Evolutionary conservation across 129 eudicot species (phyloP), one percentile per base, ranked within the genome.

Genomic region (Erigeron canadensis): DNA sequence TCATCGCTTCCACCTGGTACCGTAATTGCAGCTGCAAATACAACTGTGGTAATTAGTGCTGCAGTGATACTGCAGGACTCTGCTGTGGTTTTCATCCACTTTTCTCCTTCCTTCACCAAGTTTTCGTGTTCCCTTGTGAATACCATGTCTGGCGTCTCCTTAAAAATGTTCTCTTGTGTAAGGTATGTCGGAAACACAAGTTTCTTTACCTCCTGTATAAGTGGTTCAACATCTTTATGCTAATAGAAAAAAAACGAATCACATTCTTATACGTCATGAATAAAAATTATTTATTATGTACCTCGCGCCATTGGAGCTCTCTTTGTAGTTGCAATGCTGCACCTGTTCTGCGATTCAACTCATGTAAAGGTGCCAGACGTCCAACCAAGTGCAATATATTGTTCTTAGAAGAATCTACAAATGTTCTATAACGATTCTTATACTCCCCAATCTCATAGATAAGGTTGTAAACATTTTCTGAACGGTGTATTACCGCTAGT

Each of bases 251-350:
- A 15, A 21, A 11, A 21, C 3, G 3, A n/a, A n/a, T n/a, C n/a
- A n/a, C n/a, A n/a, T n/a, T n/a, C n/a, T n/a, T n/a, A n/a, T n/a
- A n/a, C n/a, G n/a, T n/a, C n/a, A n/a, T 47, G 44, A 66, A 10
- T 45, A 44, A 13, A 6, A 1, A 4, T 0, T 22, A 8, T 23
- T 4, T 5, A 48, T 2, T 71, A 42, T n/a, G 5, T 60, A 72
- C 77, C 77, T 72, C 77, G 4, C 47, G 78, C 83, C 83, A 79
- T 42, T 59, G 75, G 6, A 79, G 72, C 38, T 79, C 79, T 34
- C 65, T 34, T 19, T 79, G 83, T 54, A 79, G 68, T 16, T 79
- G 78, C 8, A 79, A 38, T n/a, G 75, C 67, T 39, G 75, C 75
- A 8, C 83, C 83, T 19, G 76, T 21, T 46, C 5, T 66, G 1